phyloP scores from a whole-genome alignment of 2,329 filamentous ascomycete genomes.

The Hawksworthiomyces lignivorus region DNA sequence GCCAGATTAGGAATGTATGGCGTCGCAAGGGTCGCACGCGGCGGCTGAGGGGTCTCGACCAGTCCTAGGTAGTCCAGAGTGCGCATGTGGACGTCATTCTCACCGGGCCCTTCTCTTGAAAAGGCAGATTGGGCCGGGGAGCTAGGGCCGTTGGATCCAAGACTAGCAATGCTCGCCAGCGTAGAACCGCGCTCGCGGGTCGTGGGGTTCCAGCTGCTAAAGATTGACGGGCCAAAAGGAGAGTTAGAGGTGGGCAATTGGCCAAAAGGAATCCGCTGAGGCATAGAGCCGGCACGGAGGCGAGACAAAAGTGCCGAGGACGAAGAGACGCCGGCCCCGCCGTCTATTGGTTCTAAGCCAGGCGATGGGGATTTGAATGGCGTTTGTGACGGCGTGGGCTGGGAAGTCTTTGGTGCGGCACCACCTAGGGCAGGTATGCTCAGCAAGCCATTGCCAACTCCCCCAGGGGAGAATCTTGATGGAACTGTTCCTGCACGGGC shows the following conservation, averaged over 20 bases:
- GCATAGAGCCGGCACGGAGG: slow-evolving; percentile 87
- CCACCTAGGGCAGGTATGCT: slow-evolving; percentile 43
- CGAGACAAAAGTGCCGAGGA: slow-evolving; percentile 74
- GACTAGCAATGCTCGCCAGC: slow-evolving; percentile 72
- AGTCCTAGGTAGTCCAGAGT: slow-evolving; percentile 94
- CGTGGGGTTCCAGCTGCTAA: slow-evolving; percentile 73
- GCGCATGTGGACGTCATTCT: slow-evolving; percentile 79
- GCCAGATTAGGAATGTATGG: slow-evolving; percentile 69
- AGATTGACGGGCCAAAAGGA: slow-evolving; percentile 84
- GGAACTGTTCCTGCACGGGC: slow-evolving; percentile 93
- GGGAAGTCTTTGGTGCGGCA: slow-evolving; percentile 63
- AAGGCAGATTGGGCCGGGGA: slow-evolving; percentile 83
- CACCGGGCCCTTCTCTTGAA: slow-evolving; percentile 74
- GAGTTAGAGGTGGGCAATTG: slow-evolving; percentile 45
- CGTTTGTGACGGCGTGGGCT: slow-evolving; percentile 78
- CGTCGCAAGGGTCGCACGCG: slow-evolving; percentile 64
- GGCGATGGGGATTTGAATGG: slow-evolving; percentile 68
- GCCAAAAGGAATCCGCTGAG: slow-evolving; percentile 66
- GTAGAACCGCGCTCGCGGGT: slow-evolving; percentile 80
- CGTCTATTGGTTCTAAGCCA: slow-evolving; percentile 39
- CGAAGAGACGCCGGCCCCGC: slow-evolving; percentile 29
- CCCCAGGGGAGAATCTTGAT: slow-evolving; percentile 79
- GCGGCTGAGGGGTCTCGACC: slow-evolving; percentile 83
- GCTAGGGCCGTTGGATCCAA: slow-evolving; percentile 81
- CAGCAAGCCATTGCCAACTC: slow-evolving; percentile 51